Evolutionary conservation across 345 rosid species (phyloP), one percentile per base, ranked within the genome.

Genomic region (Syzygium oleosum): DNA sequence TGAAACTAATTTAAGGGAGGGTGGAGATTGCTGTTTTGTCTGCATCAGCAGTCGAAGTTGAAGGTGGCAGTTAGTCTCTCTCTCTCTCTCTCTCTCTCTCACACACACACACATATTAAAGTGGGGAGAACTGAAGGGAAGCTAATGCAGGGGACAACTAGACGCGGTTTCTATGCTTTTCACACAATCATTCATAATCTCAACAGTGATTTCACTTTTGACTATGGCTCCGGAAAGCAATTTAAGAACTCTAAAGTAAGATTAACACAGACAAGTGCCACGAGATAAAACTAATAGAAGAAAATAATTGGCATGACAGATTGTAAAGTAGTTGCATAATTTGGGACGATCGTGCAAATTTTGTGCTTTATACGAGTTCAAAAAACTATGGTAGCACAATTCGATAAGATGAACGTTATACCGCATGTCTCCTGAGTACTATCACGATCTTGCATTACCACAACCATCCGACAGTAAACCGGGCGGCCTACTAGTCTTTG

Each of bases 21-120:
- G 49, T 38, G 83, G 83, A 73, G 27, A 61, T 90, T 43, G 90
- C 89, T 90, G 91, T 63, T 51, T 79, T 86, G 91, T 92, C 63
- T 89, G 77, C 90, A 87, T 91, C 89, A 84, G 89, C 90, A 52
- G 92, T 90, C 1, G 46, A 43, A 43, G 46, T 31, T 91, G 91
- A 19, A 86, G n/a, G 27, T 58, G 59, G 89, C 84, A 61, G 54
- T 87, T 87, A 38, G 85, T 53, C 59, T 87, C 65, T 55, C 87
- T 84, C 41, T 86, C 88, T 63, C 63, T 56, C 63, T 56, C 61
- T 56, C 61, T 55, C 59, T 55, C 77, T 51, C 86, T 77, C 51
- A n/a, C n/a, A n/a, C n/a, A n/a, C n/a, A n/a, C n/a, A n/a, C 22
- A 86, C 29, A 5, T 34, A 73, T 73, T 34, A 17, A 34, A 73